phyloP scores from a whole-genome alignment of 1,284 basidiomycete species.

The Kalmanozyma brasiliensis region DNA sequence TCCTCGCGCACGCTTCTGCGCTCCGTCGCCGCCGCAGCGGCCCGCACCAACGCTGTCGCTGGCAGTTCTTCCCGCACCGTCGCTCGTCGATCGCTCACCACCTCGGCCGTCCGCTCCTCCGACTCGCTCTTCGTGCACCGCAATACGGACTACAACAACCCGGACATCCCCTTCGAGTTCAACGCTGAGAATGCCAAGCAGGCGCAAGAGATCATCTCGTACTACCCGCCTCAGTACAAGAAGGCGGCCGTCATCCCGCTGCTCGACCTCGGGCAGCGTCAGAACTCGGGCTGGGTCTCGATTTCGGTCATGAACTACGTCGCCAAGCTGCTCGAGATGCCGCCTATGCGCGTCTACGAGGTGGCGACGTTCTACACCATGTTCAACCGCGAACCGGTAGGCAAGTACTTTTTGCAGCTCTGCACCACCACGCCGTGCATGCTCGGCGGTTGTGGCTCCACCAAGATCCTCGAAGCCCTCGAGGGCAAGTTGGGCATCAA shows the following conservation, averaged over 20 bases:
- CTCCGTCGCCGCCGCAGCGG: slow-evolving; percentile 30
- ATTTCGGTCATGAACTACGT: slow-evolving; percentile 99
- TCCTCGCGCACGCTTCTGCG: slow-evolving; percentile 47
- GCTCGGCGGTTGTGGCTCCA: slow-evolving; percentile 85
- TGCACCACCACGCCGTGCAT: slow-evolving; percentile 99
- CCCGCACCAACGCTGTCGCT: slow-evolving; percentile 35
- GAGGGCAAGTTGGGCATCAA: slow-evolving; percentile 84
- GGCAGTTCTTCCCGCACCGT: slow-evolving; percentile 22
- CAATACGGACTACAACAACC: slow-evolving; percentile 84
- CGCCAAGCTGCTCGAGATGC: slow-evolving; percentile 86
- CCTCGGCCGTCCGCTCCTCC: slow-evolving; percentile 48
- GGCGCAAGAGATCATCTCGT: slow-evolving; percentile 87
- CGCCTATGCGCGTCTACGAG: slow-evolving; percentile 98
- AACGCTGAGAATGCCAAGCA: slow-evolving; percentile 81
- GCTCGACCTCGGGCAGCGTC: slow-evolving; percentile 93
- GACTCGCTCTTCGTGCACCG: slow-evolving; percentile 74
- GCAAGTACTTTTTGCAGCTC: slow-evolving; percentile 93
- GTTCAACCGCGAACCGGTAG: slow-evolving; percentile 86
- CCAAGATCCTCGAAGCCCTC: slow-evolving; percentile 86
- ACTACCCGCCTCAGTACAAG: slow-evolving; percentile 96
- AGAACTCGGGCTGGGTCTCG: slow-evolving; percentile 99
- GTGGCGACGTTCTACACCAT: slow-evolving; percentile 99
- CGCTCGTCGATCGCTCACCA: slow-evolving; percentile 46
- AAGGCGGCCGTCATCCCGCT: slow-evolving; percentile 94
- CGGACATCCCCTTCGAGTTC: slow-evolving; percentile 87